Base-by-base conservation (phyloP, 148 eudicot genomes). In the Polygonum maritimum region DNA sequence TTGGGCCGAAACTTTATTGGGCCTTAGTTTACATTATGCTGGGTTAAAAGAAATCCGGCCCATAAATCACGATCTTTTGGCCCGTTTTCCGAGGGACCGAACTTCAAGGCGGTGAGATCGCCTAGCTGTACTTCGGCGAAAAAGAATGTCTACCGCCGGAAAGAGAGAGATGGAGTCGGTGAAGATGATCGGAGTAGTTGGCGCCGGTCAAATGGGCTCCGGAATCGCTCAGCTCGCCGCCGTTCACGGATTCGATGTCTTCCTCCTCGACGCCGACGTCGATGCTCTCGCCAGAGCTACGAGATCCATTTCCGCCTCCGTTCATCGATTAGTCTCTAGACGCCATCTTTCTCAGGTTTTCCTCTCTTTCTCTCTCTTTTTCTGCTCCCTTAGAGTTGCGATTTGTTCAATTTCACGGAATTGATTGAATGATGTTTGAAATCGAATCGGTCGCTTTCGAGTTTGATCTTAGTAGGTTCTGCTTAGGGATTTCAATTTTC, bases 131-230 rank as follows among this genome's bases (percentile, higher is more conserved):
- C 22, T 18, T 55, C 19, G 31, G 21, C 9, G 47, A 44, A 44
- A 9, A 44, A 44, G 11, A 44, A 44, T 7, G 47, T 44, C 47
- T 26, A 63, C 11, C 12, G 1, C 33, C 5, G n/a, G 14, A 40
- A 45, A 9, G n/a, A 45, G 7, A 72, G 74, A 19, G 21, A 88
- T 82, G 92, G 85, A 69, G 77, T 87, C 81, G 69, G 62, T 88
- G 0, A 86, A 80, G 78, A 48, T 63, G n/a, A 77, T 94, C 7
- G 98, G 95, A 44, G 98, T 94, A 69, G 84, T 94, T 33, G 98
- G 98, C 8, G 89, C 86, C 74, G 98, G 98, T 31, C 98, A 94
- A 74, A 94, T 91, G 98, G 98, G 98, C 21, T 79, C 95, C 76
- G 98, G 98, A 18, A 94, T 91, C 5, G 98, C 97, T 60, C 90